Evolutionary conservation across 2,329 filamentous ascomycete species (phyloP).

Genomic region (Colletotrichum navitas): DNA sequence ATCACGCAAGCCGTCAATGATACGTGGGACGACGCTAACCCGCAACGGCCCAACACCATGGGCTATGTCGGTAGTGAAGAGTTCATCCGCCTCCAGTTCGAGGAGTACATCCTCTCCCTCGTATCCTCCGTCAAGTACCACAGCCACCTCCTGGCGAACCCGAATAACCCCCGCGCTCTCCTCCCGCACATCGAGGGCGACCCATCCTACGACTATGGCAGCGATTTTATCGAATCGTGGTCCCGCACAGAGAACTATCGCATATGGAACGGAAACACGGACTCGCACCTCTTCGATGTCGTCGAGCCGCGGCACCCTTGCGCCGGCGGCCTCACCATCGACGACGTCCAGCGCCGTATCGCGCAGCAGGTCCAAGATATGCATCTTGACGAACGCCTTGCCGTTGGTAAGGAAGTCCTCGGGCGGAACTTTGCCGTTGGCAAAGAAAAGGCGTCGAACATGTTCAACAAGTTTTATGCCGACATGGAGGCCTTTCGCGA

Average conservation of each 20-base stretch:
- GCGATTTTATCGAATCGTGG: constrained; percentile 91
- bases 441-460: constrained; percentile 86
- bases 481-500: constrained; percentile 80
- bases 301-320: constrained; percentile 94
- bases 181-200: constrained; percentile 82
- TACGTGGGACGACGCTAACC: constrained; percentile 95
- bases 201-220: constrained; percentile 84
- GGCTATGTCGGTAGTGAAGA: constrained; percentile 97
- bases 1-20: constrained; percentile 93
- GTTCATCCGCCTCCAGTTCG: constrained; percentile 96
- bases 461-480: constrained; percentile 89
- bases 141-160: constrained; percentile 69
- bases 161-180: constrained; percentile 69
- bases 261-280: constrained; percentile 85
- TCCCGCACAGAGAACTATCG: constrained; percentile 89
- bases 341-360: constrained; percentile 91
- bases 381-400: constrained; percentile 91
- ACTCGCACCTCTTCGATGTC: constrained; percentile 92
- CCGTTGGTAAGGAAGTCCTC: constrained; percentile 84
- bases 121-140: constrained; percentile 93
- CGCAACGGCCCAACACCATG: constrained; percentile 90
- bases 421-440: constrained; percentile 92
- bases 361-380: constrained; percentile 94
- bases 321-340: constrained; percentile 90
- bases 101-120: constrained; percentile 93